These are phyloP conservation scores for Colletotrichum orchidophilum DNA, from an alignment of 2,329 filamentous ascomycete genomes.

Conservation along the genomic window DNA sequence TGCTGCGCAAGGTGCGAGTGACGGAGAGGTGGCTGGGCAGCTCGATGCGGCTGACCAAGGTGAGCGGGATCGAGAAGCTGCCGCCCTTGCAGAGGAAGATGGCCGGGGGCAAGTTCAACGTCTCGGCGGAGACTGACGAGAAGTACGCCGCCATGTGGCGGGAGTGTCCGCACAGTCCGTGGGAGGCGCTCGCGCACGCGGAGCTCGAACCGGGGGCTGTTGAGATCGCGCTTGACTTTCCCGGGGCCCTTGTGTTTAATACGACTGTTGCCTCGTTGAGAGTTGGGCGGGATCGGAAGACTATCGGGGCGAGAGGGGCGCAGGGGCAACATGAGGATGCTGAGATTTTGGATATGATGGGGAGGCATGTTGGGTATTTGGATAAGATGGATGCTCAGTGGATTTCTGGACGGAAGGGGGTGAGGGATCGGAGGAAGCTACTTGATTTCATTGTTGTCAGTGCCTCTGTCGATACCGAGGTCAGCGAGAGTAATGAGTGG, in stretches of 20 bases:
- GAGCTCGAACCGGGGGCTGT: neutral
- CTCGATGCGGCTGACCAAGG: neutral
- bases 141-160: constrained; percentile 13
- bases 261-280: constrained; percentile 13
- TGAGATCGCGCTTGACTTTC: neutral
- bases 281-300: neutral
- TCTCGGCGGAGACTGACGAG: neutral
- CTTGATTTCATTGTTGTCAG: constrained; percentile 15
- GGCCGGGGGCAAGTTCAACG: neutral
- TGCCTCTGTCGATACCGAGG: neutral
- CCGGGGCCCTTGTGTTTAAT: constrained; percentile 6
- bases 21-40: constrained; percentile 9
- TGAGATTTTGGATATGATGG: constrained; percentile 11
- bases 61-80: neutral
- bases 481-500: constrained; percentile 3
- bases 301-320: neutral
- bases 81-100: constrained; percentile 6
- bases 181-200: constrained; percentile 8
- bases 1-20: neutral
- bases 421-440: neutral
- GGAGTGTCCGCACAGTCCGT: constrained; percentile 10
- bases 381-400: constrained; percentile 5
- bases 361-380: constrained; percentile 6
- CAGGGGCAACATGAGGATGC: neutral
- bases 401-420: constrained; percentile 4